These are phyloP conservation scores for Aquanectria penicillioides DNA, from an alignment of 2,329 filamentous ascomycete species.

Conservation along the genomic window DNA sequence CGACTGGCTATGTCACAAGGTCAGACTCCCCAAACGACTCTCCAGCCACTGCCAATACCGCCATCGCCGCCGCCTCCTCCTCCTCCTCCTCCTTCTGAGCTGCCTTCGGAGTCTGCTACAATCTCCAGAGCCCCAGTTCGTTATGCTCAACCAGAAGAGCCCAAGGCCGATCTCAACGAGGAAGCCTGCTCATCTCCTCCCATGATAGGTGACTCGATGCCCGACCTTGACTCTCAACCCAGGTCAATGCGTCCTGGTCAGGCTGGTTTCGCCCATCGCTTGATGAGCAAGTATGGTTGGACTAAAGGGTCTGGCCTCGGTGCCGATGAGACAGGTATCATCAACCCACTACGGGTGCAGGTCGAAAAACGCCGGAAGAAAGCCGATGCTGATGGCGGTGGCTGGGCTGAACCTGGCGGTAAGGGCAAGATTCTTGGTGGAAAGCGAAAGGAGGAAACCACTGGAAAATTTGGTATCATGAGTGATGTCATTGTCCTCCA, in stretches of 20 bases:
- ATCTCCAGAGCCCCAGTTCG: conserved; percentile 84
- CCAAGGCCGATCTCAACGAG: conserved; percentile 50
- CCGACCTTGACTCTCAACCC: conserved; percentile 51
- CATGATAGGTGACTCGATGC: conserved; percentile 55
- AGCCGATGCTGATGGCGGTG: conserved; percentile 81
- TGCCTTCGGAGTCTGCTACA: conserved; percentile 58
- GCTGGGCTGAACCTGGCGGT: conserved; percentile 74
- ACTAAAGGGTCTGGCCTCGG: conserved; percentile 88
- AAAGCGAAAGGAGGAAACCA: conserved; percentile 59
- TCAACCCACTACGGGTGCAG: conserved; percentile 83
- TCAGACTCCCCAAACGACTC: conserved; percentile 42
- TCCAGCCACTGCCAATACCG: conserved; percentile 43
- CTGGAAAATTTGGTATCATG: conserved; percentile 73
- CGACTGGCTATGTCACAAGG: conserved; percentile 67
- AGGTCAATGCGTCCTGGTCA: conserved; percentile 80
- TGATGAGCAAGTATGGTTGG: conserved; percentile 96
- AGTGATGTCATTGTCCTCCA: conserved; percentile 84
- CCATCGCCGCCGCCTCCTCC: conserved; percentile 40
- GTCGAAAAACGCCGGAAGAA: conserved; percentile 87
- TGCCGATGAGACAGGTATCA: conserved; percentile 82
- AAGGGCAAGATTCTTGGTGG: conserved; percentile 86
- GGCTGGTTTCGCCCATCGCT: conserved; percentile 83
- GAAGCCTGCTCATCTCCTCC: conserved; percentile 56
- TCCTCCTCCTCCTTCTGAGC: not conserved
- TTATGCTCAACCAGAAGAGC: conserved; percentile 59